Base-by-base conservation (phyloP, 441 rosid species). In the Omphalea diandra region DNA sequence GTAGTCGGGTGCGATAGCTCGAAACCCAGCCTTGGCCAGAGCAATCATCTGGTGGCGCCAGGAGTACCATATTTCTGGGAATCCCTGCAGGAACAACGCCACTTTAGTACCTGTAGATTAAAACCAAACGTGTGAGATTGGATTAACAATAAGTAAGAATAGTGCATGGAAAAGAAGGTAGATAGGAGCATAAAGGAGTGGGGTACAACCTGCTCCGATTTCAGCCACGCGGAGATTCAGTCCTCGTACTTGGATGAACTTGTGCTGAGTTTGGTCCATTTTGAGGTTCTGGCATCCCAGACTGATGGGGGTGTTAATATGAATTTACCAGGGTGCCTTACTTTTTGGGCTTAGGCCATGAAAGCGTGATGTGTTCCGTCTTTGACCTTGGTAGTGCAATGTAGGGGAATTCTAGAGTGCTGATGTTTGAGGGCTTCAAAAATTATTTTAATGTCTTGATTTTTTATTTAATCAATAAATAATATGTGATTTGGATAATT, bases 41-140 rank as follows among this genome's bases (percentile, higher is more conserved):
- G 85, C 86, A 44, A 83, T 32, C 88, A 86, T 86, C 77, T 84
- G 89, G 81, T 88, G 76, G 38, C 87, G 77, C 88, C 88, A 88
- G 0, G 89, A 71, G 79, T 86, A 88, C 87, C 90, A 86, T 70
- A 85, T 81, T 75, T 88, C 88, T 11, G 88, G 90, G 78, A 86
- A 86, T 18, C 89, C 88, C 29, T 88, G 89, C 50, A 88, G 69
- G 82, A 88, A 82, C 43, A 86, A 40, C 20, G 84, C 86, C 20
- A 65, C 82, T 35, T 78, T 74, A 4, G 75, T 31, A 53, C 87
- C 88, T 86, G 75, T 1, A 53, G 54, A 49, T 57, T 2, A 22
- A 27, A 4, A 36, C 27, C 2, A 53, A 60, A 3, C 9, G 6
- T 14, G 14, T 8, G 15, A 2, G 26, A 50, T 52, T 24, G 59